Conservation (phyloP, 495 filamentous ascomycete genomes). For the Terfezia claveryi region DNA sequence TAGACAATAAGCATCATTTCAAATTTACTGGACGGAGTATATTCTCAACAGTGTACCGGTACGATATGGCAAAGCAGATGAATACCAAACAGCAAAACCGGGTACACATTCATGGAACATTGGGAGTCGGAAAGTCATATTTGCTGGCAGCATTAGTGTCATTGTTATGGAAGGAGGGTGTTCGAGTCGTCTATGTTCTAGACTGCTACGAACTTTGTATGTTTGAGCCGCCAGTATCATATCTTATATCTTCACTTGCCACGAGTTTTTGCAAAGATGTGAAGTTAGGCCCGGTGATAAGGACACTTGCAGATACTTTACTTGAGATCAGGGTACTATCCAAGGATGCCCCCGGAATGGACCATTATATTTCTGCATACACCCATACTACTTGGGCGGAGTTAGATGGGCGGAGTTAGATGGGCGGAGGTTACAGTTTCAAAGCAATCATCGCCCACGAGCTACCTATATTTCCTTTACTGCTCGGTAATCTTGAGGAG, state of each 20-base stretch:
- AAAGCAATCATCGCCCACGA: too few species aligned
- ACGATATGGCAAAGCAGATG: neutral
- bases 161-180: neutral
- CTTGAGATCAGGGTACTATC: neutral
- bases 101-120: neutral
- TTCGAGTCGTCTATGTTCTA: neutral
- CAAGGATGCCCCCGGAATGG: too few species aligned
- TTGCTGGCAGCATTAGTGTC: neutral
- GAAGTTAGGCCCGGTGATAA: neutral
- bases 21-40: neutral
- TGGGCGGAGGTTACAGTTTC: too few species aligned
- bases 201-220: neutral
- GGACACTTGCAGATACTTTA: neutral
- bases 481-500: too few species aligned
- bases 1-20: neutral
- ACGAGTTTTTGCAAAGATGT: neutral
- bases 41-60: neutral
- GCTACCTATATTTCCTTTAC: too few species aligned
- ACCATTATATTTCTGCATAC: too few species aligned
- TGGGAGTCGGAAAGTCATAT: conserved; percentile 1
- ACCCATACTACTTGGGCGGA: too few species aligned
- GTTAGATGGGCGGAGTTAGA: too few species aligned
- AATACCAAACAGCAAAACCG: neutral
- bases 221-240: neutral
- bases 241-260: neutral